phyloP scores from a whole-genome alignment of 495 filamentous ascomycete species.

The Trichocladium uniseriatum region DNA sequence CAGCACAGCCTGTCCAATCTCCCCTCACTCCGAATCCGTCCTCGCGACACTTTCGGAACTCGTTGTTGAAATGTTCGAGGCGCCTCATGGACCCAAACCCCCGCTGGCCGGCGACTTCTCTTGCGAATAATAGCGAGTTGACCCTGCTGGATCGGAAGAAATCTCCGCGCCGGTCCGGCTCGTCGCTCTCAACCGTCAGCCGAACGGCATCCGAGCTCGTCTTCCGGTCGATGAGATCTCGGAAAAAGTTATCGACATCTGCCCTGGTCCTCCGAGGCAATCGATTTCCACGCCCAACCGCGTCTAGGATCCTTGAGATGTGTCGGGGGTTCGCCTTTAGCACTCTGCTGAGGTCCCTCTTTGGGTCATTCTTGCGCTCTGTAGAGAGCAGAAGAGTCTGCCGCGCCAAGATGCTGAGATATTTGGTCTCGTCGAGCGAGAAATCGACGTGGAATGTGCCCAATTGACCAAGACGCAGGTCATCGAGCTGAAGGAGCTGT shows the following conservation, averaged over 20 bases:
- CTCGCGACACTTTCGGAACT: constrained; percentile 34
- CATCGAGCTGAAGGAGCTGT: constrained; percentile 6
- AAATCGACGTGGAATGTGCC: constrained; percentile 35
- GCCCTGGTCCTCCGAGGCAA: constrained; percentile 7
- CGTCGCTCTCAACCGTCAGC: constrained; percentile 23
- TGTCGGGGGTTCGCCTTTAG: constrained; percentile 2
- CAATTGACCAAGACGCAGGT: not conserved
- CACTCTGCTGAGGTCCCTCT: constrained; percentile 20
- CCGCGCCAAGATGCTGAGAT: not conserved
- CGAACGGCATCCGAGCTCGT: constrained; percentile 7
- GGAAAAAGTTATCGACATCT: constrained; percentile 29
- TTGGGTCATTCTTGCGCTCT: constrained; percentile 1
- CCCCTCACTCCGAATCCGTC: constrained; percentile 35
- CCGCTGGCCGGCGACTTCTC: constrained; percentile 32
- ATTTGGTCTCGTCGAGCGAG: constrained; percentile 43
- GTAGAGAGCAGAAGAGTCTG: not conserved
- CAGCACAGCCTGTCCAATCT: constrained; percentile 47
- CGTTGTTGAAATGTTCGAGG: constrained; percentile 29
- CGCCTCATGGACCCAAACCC: constrained; percentile 22
- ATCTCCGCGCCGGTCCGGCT: constrained; percentile 19
- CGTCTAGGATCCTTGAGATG: not conserved
- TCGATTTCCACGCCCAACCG: not conserved
- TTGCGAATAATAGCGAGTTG: constrained; percentile 29
- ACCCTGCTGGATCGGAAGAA: constrained; percentile 20
- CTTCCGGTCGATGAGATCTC: constrained; percentile 21